Evolutionary conservation across 768 basidiomycete genomes (phyloP), one percentile per base, ranked within the genome.

Genomic region (Lactarius deliciosus): DNA sequence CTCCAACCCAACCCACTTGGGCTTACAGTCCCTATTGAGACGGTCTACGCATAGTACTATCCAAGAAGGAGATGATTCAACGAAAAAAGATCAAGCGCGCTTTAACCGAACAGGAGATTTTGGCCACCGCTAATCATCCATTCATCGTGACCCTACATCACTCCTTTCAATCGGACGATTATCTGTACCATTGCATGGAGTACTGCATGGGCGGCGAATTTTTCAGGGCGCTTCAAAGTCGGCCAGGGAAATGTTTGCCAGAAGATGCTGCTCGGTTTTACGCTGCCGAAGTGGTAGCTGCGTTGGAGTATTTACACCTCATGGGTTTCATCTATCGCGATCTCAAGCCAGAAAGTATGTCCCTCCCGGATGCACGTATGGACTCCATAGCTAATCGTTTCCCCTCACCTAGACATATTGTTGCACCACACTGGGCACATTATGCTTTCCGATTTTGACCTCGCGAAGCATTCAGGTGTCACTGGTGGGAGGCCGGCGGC

Each of bases 121-220:
- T 99, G 53, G 96, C 96, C 10, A 96, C 96, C 28, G 93, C 97
- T 38, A 99, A 99, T 74, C 97, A 98, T 76, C 97, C 97, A 1
- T 99, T 99, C 83, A 99, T 99, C 79, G 96, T 99, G 73, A 98
- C 97, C 30, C 86, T 99, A 43, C 92, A 98, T 79, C 97, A 99
- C 78, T 98, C 96, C 4, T 99, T 99, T 82, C 97, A 99, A 79
- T 98, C 95, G 16, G 93, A 96, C 72, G 91, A 93, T 66, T 97
- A 97, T 78, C 86, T 99, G 34, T 99, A 98, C 79, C 96, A 98
- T 77, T 97, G 95, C 82, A 95, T 94, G 93, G 93, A 98, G 78
- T 98, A 98, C 78, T 99, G 97, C 79, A 96, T 97, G 86, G 93
- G 97, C 41, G 97, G 97, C 64, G 97, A 99, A 75, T 99, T 99